Evolutionary conservation across 2,329 filamentous ascomycete species (phyloP).

Genomic region (Botrytis hyacinthi): DNA sequence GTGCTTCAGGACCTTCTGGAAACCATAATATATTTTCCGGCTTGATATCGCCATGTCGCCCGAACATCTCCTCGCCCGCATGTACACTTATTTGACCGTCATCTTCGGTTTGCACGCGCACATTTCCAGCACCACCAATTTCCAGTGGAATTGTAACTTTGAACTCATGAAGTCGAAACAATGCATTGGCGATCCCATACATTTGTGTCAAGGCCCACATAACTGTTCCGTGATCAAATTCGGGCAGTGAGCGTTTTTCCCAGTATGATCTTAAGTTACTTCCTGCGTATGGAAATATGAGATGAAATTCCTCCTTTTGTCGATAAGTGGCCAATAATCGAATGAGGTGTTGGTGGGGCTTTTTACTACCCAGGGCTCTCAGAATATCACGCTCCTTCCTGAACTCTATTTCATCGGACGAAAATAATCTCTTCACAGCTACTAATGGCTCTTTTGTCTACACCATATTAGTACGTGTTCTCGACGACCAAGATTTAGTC

Average conservation of each 20-base stretch:
- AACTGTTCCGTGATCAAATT: conserved; percentile 24
- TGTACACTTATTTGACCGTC: conserved; percentile 20
- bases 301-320: conserved; percentile 29
- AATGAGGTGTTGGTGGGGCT: conserved; percentile 30
- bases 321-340: conserved; percentile 37
- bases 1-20: conserved; percentile 35
- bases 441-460: conserved; percentile 26
- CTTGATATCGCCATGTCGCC: conserved; percentile 34
- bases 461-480: neutral
- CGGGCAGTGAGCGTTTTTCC: conserved; percentile 24
- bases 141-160: conserved; percentile 16
- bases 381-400: conserved; percentile 25
- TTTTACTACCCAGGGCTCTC: conserved; percentile 22
- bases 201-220: conserved; percentile 38
- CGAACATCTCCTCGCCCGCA: conserved; percentile 32
- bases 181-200: conserved; percentile 33
- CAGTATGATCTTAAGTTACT: conserved; percentile 35
- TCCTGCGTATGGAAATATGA: conserved; percentile 38
- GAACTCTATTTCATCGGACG: conserved; percentile 24
- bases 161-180: conserved; percentile 34
- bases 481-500: neutral
- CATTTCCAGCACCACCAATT: conserved; percentile 15
- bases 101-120: neutral
- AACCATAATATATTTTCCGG: conserved; percentile 32
- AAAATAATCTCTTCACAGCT: conserved; percentile 29